Evolutionary conservation across 768 basidiomycete genomes (phyloP).

Genomic region (Boletus vermiculosoides): DNA sequence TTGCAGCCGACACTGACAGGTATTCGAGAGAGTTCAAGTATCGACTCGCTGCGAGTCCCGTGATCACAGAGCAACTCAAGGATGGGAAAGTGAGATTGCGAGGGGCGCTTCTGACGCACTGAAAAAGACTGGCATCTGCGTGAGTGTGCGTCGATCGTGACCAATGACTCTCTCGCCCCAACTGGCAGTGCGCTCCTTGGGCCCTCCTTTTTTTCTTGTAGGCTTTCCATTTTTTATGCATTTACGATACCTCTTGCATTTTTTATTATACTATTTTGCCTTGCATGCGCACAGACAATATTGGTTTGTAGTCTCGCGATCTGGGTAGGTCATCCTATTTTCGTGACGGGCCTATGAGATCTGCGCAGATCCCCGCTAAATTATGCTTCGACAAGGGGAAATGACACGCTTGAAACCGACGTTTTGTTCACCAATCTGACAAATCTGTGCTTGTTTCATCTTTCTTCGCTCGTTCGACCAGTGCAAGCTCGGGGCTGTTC

Average conservation of each 20-base stretch:
- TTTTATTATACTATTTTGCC: background rate
- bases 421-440: too few species aligned
- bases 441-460: too few species aligned
- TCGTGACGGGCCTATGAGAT: too few species aligned
- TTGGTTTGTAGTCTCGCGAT: background rate
- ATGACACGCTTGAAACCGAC: too few species aligned
- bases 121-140: too few species aligned
- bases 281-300: background rate
- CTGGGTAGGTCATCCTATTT: too few species aligned
- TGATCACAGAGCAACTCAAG: slow-evolving; percentile 72
- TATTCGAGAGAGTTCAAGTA: slow-evolving; percentile 83
- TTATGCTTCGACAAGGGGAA: too few species aligned
- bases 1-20: too few species aligned
- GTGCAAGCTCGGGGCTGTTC: too few species aligned
- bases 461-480: too few species aligned
- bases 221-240: background rate
- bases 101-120: slow-evolving; percentile 53
- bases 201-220: too few species aligned
- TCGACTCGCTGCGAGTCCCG: slow-evolving; percentile 80
- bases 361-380: background rate
- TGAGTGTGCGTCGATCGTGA: background rate
- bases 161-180: too few species aligned
- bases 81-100: slow-evolving; percentile 68
- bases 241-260: background rate
- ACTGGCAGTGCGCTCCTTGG: background rate